Conservation (phyloP, 805 yeast species). For the Kluyveromyces aestuarii region DNA sequence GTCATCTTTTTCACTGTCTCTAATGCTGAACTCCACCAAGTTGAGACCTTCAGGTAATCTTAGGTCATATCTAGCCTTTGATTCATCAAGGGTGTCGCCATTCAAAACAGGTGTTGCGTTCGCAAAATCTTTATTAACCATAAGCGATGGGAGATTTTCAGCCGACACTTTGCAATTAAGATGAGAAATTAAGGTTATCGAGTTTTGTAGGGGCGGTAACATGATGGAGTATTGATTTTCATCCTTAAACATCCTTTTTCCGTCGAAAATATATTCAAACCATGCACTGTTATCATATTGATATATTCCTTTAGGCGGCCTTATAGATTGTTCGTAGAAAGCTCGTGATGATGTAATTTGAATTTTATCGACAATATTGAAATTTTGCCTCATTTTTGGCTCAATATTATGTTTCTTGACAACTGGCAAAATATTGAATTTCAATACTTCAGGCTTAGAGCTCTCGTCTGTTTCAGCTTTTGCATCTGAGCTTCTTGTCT, state of each 20-base stretch:
- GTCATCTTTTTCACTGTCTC: constrained; percentile 6
- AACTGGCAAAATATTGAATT: constrained; percentile 23
- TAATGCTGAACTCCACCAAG: constrained; percentile 18
- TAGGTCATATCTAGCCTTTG: constrained; percentile 18
- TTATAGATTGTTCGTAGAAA: constrained; percentile 22
- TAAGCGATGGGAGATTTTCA: constrained; percentile 7
- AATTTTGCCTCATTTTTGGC: constrained; percentile 9
- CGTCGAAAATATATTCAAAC: constrained; percentile 23
- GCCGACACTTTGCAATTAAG: constrained; percentile 5
- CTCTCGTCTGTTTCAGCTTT: constrained; percentile 9
- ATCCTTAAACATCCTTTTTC: constrained; percentile 17
- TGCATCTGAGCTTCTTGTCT: constrained; percentile 3
- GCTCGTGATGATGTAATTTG: constrained; percentile 20
- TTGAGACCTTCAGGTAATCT: constrained; percentile 26
- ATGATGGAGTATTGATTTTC: constrained; percentile 22
- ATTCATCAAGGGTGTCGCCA: constrained; percentile 2
- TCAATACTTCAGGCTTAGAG: constrained; percentile 16
- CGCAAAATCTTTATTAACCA: constrained; percentile 18
- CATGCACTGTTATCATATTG: constrained; percentile 22
- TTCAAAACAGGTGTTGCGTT: constrained; percentile 4
- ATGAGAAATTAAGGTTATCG: constrained; percentile 17
- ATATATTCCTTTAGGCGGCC: constrained; percentile 22
- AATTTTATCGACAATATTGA: constrained; percentile 15
- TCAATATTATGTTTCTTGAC: constrained; percentile 16
- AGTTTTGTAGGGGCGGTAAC: constrained; percentile 23